Evolutionary conservation across 2,329 filamentous ascomycete genomes (phyloP).

Genomic region (Byssothecium circinans): DNA sequence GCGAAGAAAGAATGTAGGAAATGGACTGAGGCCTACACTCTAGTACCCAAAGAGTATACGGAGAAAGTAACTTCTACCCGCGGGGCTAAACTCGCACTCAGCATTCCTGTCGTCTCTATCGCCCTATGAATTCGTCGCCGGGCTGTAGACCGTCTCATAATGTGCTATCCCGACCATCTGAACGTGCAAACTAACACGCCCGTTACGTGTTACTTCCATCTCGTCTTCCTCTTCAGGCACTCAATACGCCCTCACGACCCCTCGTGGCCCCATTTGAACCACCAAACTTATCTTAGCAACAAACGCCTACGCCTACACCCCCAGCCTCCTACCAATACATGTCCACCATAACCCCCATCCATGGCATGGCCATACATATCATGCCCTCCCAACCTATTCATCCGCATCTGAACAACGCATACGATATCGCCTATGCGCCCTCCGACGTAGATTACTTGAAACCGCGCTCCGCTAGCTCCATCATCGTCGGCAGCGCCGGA

Average conservation of each 20-base stretch:
- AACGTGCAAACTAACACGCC: conserved; percentile 32
- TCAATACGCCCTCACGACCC: conserved; percentile 16
- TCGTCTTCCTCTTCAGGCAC: conserved; percentile 5
- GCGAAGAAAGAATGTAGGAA: conserved; percentile 7
- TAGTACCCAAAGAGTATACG: conserved; percentile 7
- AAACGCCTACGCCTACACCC: conserved; percentile 35
- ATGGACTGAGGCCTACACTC: conserved; percentile 22
- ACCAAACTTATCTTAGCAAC: conserved; percentile 30
- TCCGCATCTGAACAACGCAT: conserved; percentile 28
- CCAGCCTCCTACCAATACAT: conserved; percentile 36
- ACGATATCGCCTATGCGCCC: conserved; percentile 25
- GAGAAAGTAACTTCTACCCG: conserved; percentile 23
- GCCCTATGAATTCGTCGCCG: conserved; percentile 35
- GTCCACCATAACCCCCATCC: conserved; percentile 40
- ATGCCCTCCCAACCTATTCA: conserved; percentile 8
- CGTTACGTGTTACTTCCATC: conserved; percentile 14
- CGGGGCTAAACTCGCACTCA: conserved; percentile 23
- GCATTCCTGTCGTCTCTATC: conserved; percentile 18
- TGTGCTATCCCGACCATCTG: conserved; percentile 13
- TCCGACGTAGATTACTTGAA: conserved; percentile 17
- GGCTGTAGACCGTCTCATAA: conserved; percentile 19
- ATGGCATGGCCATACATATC: conserved; percentile 32
- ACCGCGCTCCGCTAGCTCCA: conserved; percentile 11
- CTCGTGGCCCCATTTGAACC: conserved; percentile 21
- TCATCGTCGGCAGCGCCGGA: conserved; percentile 40